Conservation (phyloP, 2,329 filamentous ascomycete species). For the Diplocarpon mali region DNA sequence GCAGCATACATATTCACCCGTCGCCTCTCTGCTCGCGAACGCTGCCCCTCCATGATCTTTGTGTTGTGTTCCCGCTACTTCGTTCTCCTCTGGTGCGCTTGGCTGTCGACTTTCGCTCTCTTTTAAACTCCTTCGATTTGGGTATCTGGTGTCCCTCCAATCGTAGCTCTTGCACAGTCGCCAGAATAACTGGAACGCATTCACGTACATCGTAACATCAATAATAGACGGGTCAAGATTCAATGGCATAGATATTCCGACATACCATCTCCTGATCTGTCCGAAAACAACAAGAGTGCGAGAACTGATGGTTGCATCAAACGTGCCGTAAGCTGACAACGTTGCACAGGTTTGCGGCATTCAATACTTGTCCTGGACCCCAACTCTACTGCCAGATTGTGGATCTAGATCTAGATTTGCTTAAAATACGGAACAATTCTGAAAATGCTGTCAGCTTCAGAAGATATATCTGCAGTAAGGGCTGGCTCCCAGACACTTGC, state of each 20-base stretch:
- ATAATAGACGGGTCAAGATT: slow-evolving; percentile 1
- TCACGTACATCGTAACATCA: slow-evolving; percentile 9
- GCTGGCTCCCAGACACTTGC: slow-evolving; percentile 21
- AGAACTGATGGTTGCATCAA: slow-evolving; percentile 1
- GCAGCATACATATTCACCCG: slow-evolving; percentile 19
- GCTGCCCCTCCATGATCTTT: slow-evolving; percentile 7
- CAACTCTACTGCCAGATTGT: slow-evolving; percentile 1
- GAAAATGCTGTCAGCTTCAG: slow-evolving; percentile 9
- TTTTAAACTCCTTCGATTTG: slow-evolving; percentile 25
- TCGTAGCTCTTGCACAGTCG: slow-evolving; percentile 6
- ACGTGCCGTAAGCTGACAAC: slow-evolving; percentile 10
- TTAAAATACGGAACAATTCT: neutral
- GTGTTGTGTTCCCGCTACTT: slow-evolving; percentile 8
- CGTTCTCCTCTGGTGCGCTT: slow-evolving; percentile 3
- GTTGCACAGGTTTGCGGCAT: slow-evolving; percentile 5
- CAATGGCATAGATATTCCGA: slow-evolving; percentile 11
- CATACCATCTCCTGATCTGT: neutral
- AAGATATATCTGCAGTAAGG: slow-evolving; percentile 12
- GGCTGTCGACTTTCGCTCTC: slow-evolving; percentile 20
- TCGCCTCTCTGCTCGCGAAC: slow-evolving; percentile 18
- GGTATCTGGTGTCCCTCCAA: slow-evolving; percentile 31
- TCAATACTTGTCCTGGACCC: slow-evolving; percentile 3
- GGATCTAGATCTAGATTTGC: neutral
- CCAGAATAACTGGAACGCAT: slow-evolving; percentile 11
- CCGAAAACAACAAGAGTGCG: slow-evolving; percentile 2